phyloP scores from a whole-genome alignment of 352 stramenopile species.

The Globisporangium perplexum region DNA sequence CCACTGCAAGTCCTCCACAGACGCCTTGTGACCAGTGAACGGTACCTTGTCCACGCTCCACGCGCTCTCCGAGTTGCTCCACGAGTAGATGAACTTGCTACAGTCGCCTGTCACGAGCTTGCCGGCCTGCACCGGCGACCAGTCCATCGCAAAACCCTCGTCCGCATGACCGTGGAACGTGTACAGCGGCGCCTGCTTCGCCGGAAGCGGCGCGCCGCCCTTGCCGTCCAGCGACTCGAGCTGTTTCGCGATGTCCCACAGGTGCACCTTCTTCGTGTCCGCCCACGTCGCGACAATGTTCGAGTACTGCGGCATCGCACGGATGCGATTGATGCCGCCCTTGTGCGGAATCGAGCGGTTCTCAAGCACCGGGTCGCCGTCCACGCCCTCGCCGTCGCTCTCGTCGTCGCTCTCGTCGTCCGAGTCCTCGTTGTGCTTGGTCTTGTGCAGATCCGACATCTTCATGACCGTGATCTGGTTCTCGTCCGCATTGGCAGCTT shows the following conservation, averaged over 20 bases:
- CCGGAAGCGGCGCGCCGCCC: slow-evolving; percentile 34
- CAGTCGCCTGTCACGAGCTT: slow-evolving; percentile 95
- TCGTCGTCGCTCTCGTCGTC: slow-evolving; percentile 75
- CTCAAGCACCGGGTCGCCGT: slow-evolving; percentile 95
- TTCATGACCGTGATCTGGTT: slow-evolving; percentile 99
- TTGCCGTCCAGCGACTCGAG: slow-evolving; percentile 86
- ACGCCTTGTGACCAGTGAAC: slow-evolving; percentile 89
- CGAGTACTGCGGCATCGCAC: slow-evolving; percentile 92
- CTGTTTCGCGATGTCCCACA: slow-evolving; percentile 94
- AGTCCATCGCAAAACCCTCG: slow-evolving; percentile 99
- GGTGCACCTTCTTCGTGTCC: slow-evolving; percentile 93
- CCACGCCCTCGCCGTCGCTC: slow-evolving; percentile 89
- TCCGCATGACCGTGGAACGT: slow-evolving; percentile 94
- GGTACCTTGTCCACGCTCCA: slow-evolving; percentile 89
- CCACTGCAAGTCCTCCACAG: slow-evolving; percentile 98
- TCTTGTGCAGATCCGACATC: slow-evolving; percentile 96
- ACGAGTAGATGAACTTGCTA: slow-evolving; percentile 96
- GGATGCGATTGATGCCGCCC: slow-evolving; percentile 95
- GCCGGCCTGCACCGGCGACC: slow-evolving; percentile 88
- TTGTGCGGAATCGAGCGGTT: slow-evolving; percentile 93
- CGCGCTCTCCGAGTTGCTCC: slow-evolving; percentile 65
- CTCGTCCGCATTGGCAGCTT: slow-evolving; percentile 88
- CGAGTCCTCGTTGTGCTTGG: slow-evolving; percentile 75
- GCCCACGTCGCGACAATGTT: slow-evolving; percentile 98
- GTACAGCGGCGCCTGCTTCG: slow-evolving; percentile 78